Evolutionary conservation across 164 flowering plant genomes (phyloP).

Genomic region (Stephania cephalantha): DNA sequence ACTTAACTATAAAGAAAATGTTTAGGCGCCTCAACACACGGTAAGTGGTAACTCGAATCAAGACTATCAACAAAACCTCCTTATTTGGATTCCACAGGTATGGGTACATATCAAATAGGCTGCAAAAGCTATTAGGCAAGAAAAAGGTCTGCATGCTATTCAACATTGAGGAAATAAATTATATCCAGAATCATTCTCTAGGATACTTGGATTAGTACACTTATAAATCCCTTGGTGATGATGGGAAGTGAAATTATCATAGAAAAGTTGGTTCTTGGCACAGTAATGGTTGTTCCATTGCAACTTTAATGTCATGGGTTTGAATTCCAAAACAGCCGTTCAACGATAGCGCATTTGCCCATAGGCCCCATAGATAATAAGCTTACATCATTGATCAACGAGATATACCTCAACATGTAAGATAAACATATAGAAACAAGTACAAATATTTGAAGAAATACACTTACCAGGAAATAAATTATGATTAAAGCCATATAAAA

Average conservation of each 20-base stretch:
- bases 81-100: background rate
- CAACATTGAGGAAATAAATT: background rate
- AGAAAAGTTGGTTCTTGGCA: no score
- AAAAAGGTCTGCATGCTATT: background rate
- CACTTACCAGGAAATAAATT: conserved; percentile 60
- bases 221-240: no score
- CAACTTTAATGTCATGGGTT: no score
- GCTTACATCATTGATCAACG: no score
- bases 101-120: background rate
- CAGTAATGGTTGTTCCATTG: no score
- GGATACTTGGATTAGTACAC: no score
- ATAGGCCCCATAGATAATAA: no score
- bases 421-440: background rate
- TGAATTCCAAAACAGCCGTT: no score
- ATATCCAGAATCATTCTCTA: background rate
- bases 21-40: background rate
- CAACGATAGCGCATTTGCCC: no score
- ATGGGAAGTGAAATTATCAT: no score
- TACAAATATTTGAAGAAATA: background rate
- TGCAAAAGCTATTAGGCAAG: background rate
- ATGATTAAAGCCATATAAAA: conserved; percentile 66
- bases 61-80: background rate
- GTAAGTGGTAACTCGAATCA: no score
- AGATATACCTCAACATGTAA: background rate
- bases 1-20: background rate